Base-by-base conservation (phyloP, 805 yeast genomes). In the Jamesozyma jinghongensis region DNA sequence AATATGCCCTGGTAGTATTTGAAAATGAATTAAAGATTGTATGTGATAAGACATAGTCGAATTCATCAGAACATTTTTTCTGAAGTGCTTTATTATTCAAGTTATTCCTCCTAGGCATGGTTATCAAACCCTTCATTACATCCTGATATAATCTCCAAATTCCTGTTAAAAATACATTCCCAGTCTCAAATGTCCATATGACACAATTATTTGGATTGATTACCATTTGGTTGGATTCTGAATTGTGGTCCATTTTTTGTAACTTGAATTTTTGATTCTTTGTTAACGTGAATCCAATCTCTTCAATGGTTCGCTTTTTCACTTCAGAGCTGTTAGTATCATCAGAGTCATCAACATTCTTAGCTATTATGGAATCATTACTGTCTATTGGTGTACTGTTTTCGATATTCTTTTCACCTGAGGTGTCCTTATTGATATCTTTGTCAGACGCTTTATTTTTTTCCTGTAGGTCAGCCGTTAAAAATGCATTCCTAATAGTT, bases 141-240 rank as follows among this genome's bases (percentile, higher is more conserved):
- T 57, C 62, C 45, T 59, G 62, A 44, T 53, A 59, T 27, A 57
- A 46, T 58, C 86, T 84, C 94, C 95, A 85, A 38, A 85, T 71
- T 0, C 94, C 94, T 0, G 95, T 86, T 37, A 85, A 69, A 52
- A 85, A 94, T 10, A 85, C 95, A 56, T 79, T 79, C 0, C 94
- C 94, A 4, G 92, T 78, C 48, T 71, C 74, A 54, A 80, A 80
- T 57, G 84, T 92, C 95, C 95, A 86, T 47, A 85, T 79, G 42
- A 86, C 74, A 75, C 86, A 75, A 50, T 83, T 81, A 42, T 70
- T 75, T 49, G 58, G 53, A 36, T 57, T 57, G 35, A 57, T 49
- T 28, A 52, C 46, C 5, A 12, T 34, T 20, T 38, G 32, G 17
- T 22, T 26, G 14, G 17, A 26, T 34, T 30, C 27, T 11, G 32